Base-by-base conservation (phyloP, 176 grass and related monocot species). In the Oryza nivara region DNA sequence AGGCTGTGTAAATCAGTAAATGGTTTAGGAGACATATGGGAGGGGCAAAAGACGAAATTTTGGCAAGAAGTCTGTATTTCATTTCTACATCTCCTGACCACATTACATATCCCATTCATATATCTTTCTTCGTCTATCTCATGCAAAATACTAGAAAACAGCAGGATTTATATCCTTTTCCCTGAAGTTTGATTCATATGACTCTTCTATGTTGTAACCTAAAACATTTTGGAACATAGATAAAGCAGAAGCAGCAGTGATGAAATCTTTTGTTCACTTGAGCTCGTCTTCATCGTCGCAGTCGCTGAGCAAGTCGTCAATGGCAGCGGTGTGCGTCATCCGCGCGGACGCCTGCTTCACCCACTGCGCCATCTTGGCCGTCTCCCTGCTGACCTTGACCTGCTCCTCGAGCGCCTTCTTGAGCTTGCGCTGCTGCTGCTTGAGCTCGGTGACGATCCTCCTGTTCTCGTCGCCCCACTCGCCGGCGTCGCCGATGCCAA, bases 341-440 rank as follows among this genome's bases (percentile, higher is more conserved):
- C 89, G 90, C 34, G 88, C 86, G 11, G 96, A 98, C 1, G 91
- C 89, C 60, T 95, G 89, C 81, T 90, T 92, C 79, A 90, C 87
- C 88, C 61, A 85, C 1, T 32, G 84, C 60, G 92, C 93, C 81
- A 98, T 92, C 88, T 94, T 90, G 80, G 88, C 91, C 0, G 93
- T 86, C 89, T 98, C 96, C 86, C 64, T 90, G 79, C 63, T 87
- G 56, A 90, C 83, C 87, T 89, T 90, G 20, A 88, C 92, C 85
- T 98, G 96, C 78, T 98, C 88, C 77, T 94, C 79, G 11, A 98
- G 83, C 30, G 74, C 91, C 96, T 94, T 94, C 78, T 93, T 92
- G 75, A 98, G 83, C 60, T 92, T 88, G 56, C 83, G 75, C 80
- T 90, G 91, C 73, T 98, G 87, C 84, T 93, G 91, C 87, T 86